Conservation (phyloP, 148 eudicot species). For the Vaccinium vitisidaea region DNA sequence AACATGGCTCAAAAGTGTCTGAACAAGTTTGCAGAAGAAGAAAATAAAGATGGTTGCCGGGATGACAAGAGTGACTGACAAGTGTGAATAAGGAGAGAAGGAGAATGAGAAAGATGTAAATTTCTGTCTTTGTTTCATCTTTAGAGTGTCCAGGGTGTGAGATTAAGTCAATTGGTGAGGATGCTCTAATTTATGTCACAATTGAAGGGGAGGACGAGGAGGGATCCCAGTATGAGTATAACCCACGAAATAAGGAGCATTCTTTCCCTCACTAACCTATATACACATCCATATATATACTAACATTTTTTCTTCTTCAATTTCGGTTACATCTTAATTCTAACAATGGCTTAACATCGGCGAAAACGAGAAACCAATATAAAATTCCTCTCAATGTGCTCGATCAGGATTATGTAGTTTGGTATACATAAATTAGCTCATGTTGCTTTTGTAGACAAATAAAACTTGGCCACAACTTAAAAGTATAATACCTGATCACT, state of each 20-base stretch:
- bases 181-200: not conserved
- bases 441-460: not conserved
- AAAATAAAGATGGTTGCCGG: not conserved
- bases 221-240: not conserved
- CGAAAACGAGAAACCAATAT: not conserved
- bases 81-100: not conserved
- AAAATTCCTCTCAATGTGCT: not conserved
- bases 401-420: not conserved
- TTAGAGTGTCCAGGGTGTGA: not conserved
- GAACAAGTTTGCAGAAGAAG: not conserved
- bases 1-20: not conserved
- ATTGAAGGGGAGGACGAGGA: not conserved
- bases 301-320: not conserved
- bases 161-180: not conserved
- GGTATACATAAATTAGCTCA: conserved; percentile 1
- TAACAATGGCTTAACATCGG: not conserved
- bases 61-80: not conserved
- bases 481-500: conserved; percentile 68
- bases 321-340: not conserved
- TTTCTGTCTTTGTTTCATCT: not conserved
- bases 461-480: not conserved
- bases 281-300: not conserved
- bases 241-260: not conserved
- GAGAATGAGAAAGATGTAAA: not conserved
- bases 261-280: not conserved